Evolutionary conservation across 768 basidiomycete genomes (phyloP).

Genomic region (Tulasnella sp.): DNA sequence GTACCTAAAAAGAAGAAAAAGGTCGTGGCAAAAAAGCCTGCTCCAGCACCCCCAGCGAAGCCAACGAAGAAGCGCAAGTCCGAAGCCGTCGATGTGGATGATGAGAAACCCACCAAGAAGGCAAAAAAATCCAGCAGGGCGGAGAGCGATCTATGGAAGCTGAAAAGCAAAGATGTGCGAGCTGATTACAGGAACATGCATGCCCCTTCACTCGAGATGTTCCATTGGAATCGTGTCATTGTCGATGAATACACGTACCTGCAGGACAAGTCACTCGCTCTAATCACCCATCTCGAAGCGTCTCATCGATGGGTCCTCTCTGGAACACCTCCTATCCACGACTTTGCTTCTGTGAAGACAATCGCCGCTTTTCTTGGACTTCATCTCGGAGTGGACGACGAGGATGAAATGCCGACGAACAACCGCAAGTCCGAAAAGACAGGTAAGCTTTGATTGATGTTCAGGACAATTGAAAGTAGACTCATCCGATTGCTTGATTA

Average conservation of each 20-base stretch:
- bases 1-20: conserved; percentile 15
- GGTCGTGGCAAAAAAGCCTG: conserved; percentile 21
- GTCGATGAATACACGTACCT: conserved; percentile 94
- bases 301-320: conserved; percentile 91
- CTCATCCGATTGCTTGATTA: conserved; percentile 23
- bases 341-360: conserved; percentile 81
- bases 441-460: conserved; percentile 33
- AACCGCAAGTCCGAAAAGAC: conserved; percentile 76
- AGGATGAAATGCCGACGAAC: conserved; percentile 67
- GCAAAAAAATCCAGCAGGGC: conserved; percentile 18
- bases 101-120: conserved; percentile 26
- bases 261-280: conserved; percentile 60
- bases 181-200: conserved; percentile 69
- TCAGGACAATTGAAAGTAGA: neutral
- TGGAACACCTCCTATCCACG: conserved; percentile 85
- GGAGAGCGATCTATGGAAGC: conserved; percentile 56
- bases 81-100: conserved; percentile 39
- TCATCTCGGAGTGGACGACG: conserved; percentile 88
- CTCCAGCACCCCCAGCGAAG: conserved; percentile 3
- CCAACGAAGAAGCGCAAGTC: conserved; percentile 14
- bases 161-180: conserved; percentile 45
- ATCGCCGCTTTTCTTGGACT: conserved; percentile 78
- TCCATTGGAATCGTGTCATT: conserved; percentile 78
- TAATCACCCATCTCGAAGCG: conserved; percentile 63
- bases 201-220: conserved; percentile 79